phyloP scores from a whole-genome alignment of 176 grass and related monocot genomes.

The Aegilops sharonensis region DNA sequence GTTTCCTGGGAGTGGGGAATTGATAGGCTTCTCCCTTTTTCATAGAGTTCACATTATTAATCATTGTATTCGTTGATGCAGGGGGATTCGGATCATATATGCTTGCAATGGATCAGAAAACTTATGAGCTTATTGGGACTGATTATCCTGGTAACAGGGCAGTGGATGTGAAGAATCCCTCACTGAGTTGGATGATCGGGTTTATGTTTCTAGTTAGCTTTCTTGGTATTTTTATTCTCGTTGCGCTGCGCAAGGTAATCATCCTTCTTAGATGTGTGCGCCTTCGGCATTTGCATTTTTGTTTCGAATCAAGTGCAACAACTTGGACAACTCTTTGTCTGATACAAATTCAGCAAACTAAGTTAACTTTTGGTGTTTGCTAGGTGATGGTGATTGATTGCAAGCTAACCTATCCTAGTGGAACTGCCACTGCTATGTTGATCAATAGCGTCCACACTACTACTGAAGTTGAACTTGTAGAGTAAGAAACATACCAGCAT shows the following conservation, averaged over 20 bases:
- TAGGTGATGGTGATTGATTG: slow-evolving; percentile 65
- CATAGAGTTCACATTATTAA: background rate
- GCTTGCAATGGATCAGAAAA: slow-evolving; percentile 82
- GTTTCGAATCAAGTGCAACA: background rate
- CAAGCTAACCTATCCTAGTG: slow-evolving; percentile 50
- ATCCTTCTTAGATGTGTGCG: background rate
- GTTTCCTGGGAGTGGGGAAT: background rate
- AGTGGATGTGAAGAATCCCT: slow-evolving; percentile 81
- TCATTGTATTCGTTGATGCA: slow-evolving; percentile 15
- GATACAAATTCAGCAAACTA: background rate
- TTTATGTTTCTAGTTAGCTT: slow-evolving; percentile 89
- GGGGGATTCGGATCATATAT: slow-evolving; percentile 81
- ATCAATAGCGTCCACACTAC: slow-evolving; percentile 61
- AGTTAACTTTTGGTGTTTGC: background rate
- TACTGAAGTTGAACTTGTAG: slow-evolving; percentile 29
- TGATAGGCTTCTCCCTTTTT: background rate
- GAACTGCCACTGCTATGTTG: slow-evolving; percentile 43
- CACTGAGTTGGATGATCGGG: slow-evolving; percentile 79
- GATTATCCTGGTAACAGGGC: slow-evolving; percentile 88
- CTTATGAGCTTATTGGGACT: slow-evolving; percentile 76
- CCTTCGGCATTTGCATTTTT: background rate
- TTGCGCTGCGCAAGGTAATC: slow-evolving; percentile 72
- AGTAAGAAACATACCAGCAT: slow-evolving; percentile 17
- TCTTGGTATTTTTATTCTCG: slow-evolving; percentile 78
- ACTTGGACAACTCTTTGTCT: background rate